A percentile compares a stretch with the other conserved stretches of the same genome.
phyloP scores from a whole-genome alignment of 176 grass and related monocot species.

The Dendrocalamus sinicus region DNA sequence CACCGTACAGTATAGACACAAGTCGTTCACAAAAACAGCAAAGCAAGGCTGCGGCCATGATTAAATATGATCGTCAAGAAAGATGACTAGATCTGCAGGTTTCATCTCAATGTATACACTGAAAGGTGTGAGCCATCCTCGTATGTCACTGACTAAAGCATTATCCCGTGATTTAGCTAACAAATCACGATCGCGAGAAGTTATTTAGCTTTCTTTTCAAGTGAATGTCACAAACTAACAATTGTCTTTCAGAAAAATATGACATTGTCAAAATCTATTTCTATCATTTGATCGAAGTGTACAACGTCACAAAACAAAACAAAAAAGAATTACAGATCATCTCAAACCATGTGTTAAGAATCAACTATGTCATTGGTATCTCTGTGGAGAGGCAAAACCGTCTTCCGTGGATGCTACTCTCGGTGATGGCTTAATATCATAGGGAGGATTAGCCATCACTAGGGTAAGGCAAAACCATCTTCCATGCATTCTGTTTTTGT shows the following conservation, averaged over 20 bases:
- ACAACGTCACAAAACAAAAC: not conserved
- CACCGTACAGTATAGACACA: not conserved
- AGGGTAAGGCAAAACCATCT: constrained; percentile 72
- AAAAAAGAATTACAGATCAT: not conserved
- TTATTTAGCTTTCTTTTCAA: not conserved
- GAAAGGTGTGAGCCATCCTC: too few relatives aligned
- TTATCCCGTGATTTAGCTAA: not conserved
- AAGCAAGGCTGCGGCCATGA: not conserved
- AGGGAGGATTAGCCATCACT: constrained; percentile 1
- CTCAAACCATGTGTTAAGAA: not conserved
- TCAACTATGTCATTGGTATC: not conserved
- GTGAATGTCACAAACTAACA: not conserved
- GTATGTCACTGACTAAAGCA: not conserved
- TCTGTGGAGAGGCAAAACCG: constrained; percentile 38
- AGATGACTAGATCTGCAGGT: not conserved
- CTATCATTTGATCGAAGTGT: not conserved
- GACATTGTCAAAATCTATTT: not conserved
- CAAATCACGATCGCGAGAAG: not conserved
- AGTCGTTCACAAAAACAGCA: not conserved
- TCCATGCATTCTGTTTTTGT: constrained; percentile 67
- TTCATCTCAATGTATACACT: not conserved
- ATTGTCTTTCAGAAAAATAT: not conserved
- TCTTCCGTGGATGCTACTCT: constrained; percentile 38
- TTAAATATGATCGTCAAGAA: not conserved
- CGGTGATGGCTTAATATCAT: not conserved